Base-by-base conservation (phyloP, 495 filamentous ascomycete species). In the Tuber umbilicatum region DNA sequence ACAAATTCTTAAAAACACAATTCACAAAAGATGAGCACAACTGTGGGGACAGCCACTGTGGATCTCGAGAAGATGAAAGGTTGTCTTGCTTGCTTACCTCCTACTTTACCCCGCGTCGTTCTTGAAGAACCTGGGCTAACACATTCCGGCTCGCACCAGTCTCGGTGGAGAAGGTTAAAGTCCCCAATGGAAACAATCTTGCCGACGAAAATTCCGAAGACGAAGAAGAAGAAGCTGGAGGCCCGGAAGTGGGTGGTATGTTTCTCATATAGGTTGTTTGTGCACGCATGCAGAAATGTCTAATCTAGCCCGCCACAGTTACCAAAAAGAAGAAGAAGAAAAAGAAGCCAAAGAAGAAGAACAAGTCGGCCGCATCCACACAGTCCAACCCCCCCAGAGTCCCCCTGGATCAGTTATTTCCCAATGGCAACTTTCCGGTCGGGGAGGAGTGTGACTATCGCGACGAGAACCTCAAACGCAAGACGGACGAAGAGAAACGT, bases 401-500 rank as follows among this genome's bases (percentile, higher is more conserved):
- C 35, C 86, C 89, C 73, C 85, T 96, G 40, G 89, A 91, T 72
- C 88, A 89, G 76, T 87, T 97, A 39, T 96, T 94, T 85, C 90
- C 90, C 71, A 89, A 89, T 82, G 86, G 88, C 78, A 86, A 85
- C 78, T 97, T 92, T 83, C 92, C 92, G 74, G 87, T 89, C 81
- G 93, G 93, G 74, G 89, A 96, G 84, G 92, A 94, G 83, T 89
- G 90, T 80, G 92, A 94, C 76, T 90, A 90, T 73, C 83, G 86
- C 75, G 87, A 93, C 80, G 92, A 94, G 75, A 96, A 95, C 82
- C 83, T 87, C 68, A 91, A 90, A 81, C 92, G 93, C 72, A 95
- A 91, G 39, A 97, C 93, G 40, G 89, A 87, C 82, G 93, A 95
- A 84, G 93, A 97, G 86, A 92, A 94, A 85, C 89, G 93, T 72